These are phyloP conservation scores for Mercurialis annua DNA, from an alignment of 345 rosid genomes.

Conservation along the genomic window DNA sequence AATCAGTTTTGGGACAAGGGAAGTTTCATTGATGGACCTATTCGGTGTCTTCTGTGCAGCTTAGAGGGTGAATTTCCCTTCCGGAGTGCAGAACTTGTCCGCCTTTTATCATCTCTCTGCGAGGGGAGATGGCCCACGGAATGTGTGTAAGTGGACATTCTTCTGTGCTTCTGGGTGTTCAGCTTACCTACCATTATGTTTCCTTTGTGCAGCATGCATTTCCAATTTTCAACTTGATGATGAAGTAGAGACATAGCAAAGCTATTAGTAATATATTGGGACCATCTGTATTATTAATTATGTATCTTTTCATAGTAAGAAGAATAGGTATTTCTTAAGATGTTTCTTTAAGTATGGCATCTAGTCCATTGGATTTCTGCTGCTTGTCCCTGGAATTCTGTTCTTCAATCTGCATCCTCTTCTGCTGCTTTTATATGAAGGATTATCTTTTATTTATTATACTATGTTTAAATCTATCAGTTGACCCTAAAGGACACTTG, in stretches of 20 bases:
- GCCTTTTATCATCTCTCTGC: slow-evolving; percentile 76
- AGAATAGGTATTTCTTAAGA: not conserved
- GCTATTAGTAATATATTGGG: not conserved
- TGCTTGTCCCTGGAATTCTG: not conserved
- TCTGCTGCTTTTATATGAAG: not conserved
- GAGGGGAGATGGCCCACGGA: slow-evolving; percentile 98
- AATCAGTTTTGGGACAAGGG: slow-evolving; percentile 92
- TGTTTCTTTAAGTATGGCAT: not conserved
- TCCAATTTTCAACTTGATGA: not conserved
- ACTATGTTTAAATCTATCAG: not conserved
- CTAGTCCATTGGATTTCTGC: slow-evolving; percentile 1
- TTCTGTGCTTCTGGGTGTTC: not conserved
- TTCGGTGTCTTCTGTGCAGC: slow-evolving; percentile 85
- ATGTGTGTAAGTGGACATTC: slow-evolving; percentile 72
- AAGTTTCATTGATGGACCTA: slow-evolving; percentile 92
- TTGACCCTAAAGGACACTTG: not conserved
- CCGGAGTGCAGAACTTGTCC: slow-evolving; percentile 67
- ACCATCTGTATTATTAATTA: not conserved
- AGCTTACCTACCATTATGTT: not conserved
- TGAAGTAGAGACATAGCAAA: not conserved
- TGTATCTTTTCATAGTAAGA: not conserved
- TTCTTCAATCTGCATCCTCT: not conserved
- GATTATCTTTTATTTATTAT: not conserved
- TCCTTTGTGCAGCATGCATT: slow-evolving; percentile 1
- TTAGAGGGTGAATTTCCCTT: slow-evolving; percentile 88